phyloP scores from a whole-genome alignment of 352 stramenopile genomes.

The Thalassiosira hispida region DNA sequence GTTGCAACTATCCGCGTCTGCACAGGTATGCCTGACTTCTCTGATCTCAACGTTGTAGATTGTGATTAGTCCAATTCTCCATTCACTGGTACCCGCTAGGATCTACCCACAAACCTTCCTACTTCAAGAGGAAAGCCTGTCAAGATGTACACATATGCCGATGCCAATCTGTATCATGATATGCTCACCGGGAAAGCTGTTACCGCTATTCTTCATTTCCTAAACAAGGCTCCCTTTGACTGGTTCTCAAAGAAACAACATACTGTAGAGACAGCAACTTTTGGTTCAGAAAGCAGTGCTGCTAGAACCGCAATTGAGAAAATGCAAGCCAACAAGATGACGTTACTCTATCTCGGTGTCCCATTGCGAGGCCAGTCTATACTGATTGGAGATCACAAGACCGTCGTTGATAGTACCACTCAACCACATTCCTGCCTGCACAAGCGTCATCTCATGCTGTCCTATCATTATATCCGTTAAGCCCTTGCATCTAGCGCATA shows the following conservation, averaged over 20 bases:
- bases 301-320: not conserved
- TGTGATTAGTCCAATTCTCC: not conserved
- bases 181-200: not conserved
- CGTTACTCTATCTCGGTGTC: constrained; percentile 1
- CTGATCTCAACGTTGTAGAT: not conserved
- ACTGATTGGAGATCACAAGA: constrained; percentile 50
- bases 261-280: too few species aligned
- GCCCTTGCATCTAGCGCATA: constrained; percentile 13
- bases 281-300: too few species aligned
- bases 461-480: constrained; percentile 31
- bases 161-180: not conserved
- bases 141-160: not conserved
- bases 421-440: constrained; percentile 18
- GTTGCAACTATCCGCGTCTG: too few species aligned
- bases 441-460: constrained; percentile 33
- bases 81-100: not conserved
- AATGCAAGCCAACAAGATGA: constrained; percentile 1
- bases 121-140: not conserved
- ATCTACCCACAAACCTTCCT: not conserved
- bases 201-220: not conserved
- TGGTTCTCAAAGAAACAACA: too few species aligned
- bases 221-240: not conserved
- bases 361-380: too few species aligned
- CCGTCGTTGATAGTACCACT: constrained; percentile 23
- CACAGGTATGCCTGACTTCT: too few species aligned